phyloP scores from a whole-genome alignment of 2,329 filamentous ascomycete species.

The Blastomyces gilchristii region DNA sequence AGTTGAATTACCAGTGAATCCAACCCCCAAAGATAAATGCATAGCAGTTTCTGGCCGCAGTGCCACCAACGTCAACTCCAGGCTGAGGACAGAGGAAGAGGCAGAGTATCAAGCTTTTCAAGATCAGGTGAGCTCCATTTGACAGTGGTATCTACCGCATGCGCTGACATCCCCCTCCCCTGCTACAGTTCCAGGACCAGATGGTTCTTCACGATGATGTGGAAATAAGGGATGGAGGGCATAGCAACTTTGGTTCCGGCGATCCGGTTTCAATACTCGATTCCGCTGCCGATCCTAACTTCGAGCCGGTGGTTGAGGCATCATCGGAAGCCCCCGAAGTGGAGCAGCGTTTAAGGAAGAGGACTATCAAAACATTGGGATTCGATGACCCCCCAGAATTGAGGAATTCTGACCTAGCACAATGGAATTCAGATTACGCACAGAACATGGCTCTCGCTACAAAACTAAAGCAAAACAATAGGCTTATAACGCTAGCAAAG shows the following conservation, averaged over 20 bases:
- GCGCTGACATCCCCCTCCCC: slow-evolving; percentile 5
- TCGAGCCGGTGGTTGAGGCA: slow-evolving; percentile 11
- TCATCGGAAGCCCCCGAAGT: slow-evolving; percentile 17
- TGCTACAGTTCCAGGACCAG: slow-evolving; percentile 16
- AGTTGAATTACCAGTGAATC: slow-evolving; percentile 33
- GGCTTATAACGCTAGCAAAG: slow-evolving; percentile 42
- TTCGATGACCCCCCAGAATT: slow-evolving; percentile 44
- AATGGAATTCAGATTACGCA: slow-evolving; percentile 51
- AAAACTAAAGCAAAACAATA: slow-evolving; percentile 37
- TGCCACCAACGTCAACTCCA: slow-evolving; percentile 30
- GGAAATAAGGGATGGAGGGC: slow-evolving; percentile 12
- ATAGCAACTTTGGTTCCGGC: slow-evolving; percentile 18
- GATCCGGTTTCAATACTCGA: slow-evolving; percentile 19
- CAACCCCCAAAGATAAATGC: slow-evolving; percentile 13
- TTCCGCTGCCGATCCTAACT: slow-evolving; percentile 15
- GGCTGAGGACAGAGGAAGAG: slow-evolving; percentile 35
- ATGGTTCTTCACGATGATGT: slow-evolving; percentile 26
- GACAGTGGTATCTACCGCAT: slow-evolving; percentile 5
- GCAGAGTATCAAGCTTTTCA: slow-evolving; percentile 27
- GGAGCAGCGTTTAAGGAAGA: slow-evolving; percentile 22
- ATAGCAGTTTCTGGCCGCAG: slow-evolving; percentile 18
- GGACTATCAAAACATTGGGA: slow-evolving; percentile 33
- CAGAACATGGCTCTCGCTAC: slow-evolving; percentile 47
- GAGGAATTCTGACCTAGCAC: slow-evolving; percentile 45
- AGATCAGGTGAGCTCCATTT: slow-evolving; percentile 27